Evolutionary conservation across 345 rosid genomes (phyloP), one percentile per base, ranked within the genome.

Genomic region (Syzygium jambos): DNA sequence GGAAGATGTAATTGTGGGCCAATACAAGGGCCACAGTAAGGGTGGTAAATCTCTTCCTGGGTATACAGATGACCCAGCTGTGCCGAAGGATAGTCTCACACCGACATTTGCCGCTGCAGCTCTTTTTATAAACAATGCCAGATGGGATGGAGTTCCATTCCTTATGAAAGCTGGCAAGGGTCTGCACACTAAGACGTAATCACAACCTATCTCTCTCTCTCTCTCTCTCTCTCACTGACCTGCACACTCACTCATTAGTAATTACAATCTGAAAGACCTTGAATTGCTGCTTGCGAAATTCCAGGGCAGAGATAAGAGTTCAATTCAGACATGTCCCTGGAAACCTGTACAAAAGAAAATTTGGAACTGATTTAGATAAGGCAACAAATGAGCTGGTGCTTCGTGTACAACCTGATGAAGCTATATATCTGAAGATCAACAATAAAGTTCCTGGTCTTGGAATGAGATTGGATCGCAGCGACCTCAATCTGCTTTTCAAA

Each of bases 61-160:
- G 56, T 96, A 97, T 86, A 94, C 92, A 51, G 98, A 95, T 88
- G 99, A 97, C 88, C 91, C 97, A 57, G 94, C 97, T 0, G 96
- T 96, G 80, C 94, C 98, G 9, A 95, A 92, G 11, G 91, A 88
- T 86, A 97, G 98, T 91, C 86, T 93, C 12, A 95, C 98, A 0
- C 98, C 98, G 29, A 97, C 99, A 85, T 97, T 97, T 91, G 96
- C 98, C 2, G 98, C 98, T 1, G 98, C 99, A 11, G 98, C 98
- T 78, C 92, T 97, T 86, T 97, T 95, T 88, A 93, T 97, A 54
- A 92, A 96, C 87, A 97, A 97, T 56, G 98, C 96, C 29, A 89
- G 99, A 88, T 97, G 99, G 99, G 99, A 97, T 54, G 98, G 98
- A 29, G 99, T 97, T 84, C 98, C 98, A 56, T 97, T 97, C 89